These are phyloP conservation scores for Capsicum pubescens DNA, from an alignment of 257 asterid genomes.

Conservation along the genomic window DNA sequence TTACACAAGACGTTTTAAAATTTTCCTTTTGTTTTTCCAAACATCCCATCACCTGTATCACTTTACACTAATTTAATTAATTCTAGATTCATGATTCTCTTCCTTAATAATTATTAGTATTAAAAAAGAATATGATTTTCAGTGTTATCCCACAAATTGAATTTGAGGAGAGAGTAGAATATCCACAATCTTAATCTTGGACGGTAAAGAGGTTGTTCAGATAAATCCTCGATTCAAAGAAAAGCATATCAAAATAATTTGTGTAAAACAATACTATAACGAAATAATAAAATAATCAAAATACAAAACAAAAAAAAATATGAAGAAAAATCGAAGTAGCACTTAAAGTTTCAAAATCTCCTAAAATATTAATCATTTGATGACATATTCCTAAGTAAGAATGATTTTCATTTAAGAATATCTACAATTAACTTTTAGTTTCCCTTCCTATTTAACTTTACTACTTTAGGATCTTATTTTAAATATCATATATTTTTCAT, in stretches of 20 bases:
- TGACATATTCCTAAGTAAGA: not conserved
- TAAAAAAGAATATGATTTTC: too few species aligned
- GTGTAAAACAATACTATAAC: too few species aligned
- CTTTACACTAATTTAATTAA: not conserved
- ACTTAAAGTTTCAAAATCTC: not conserved
- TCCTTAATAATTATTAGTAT: not conserved
- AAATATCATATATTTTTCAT: too few species aligned
- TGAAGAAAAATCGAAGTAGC: too few species aligned
- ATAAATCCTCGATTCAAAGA: too few species aligned
- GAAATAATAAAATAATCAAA: too few species aligned
- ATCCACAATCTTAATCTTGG: too few species aligned
- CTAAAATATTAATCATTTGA: not conserved
- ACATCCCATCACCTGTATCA: conserved; percentile 4
- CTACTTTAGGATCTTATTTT: not conserved
- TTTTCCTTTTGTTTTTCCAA: not conserved
- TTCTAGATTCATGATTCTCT: not conserved
- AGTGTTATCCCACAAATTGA: too few species aligned
- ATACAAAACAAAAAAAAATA: too few species aligned
- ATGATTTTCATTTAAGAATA: not conserved
- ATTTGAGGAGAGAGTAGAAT: too few species aligned
- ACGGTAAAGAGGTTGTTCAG: too few species aligned
- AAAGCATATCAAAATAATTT: too few species aligned
- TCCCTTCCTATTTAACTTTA: not conserved
- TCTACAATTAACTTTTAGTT: not conserved
- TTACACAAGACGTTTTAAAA: not conserved